phyloP scores from a whole-genome alignment of 805 yeast genomes.

The Starmerella stellata region DNA sequence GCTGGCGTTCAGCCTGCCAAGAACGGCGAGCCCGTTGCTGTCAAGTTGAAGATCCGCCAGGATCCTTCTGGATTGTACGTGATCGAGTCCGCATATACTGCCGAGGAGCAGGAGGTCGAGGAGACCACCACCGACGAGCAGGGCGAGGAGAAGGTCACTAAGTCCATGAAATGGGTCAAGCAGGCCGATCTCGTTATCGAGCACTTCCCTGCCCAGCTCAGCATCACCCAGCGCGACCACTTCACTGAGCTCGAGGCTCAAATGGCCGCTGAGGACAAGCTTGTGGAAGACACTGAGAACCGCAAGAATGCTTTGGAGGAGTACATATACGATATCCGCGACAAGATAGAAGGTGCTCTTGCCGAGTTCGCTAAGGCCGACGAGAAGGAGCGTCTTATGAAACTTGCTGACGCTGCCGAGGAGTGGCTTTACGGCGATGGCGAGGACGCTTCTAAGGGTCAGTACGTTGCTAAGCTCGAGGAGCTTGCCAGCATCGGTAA shows the following conservation, averaged over 20 bases:
- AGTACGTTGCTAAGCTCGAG: slow-evolving; percentile 93
- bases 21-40: slow-evolving; percentile 45
- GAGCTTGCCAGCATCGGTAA: slow-evolving; percentile 91
- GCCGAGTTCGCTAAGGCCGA: slow-evolving; percentile 73
- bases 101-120: slow-evolving; percentile 75
- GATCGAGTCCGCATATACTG: slow-evolving; percentile 85
- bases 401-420: slow-evolving; percentile 67
- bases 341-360: slow-evolving; percentile 85
- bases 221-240: slow-evolving; percentile 43
- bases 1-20: slow-evolving; percentile 66
- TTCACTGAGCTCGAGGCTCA: slow-evolving; percentile 69
- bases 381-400: slow-evolving; percentile 66
- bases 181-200: slow-evolving; percentile 55
- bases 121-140: slow-evolving; percentile 69
- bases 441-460: slow-evolving; percentile 88
- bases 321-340: slow-evolving; percentile 93
- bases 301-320: slow-evolving; percentile 96
- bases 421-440: slow-evolving; percentile 98
- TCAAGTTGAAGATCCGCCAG: slow-evolving; percentile 86
- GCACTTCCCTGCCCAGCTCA: slow-evolving; percentile 36
- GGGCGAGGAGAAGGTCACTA: slow-evolving; percentile 54
- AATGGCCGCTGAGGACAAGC: slow-evolving; percentile 77
- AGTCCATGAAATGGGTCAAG: slow-evolving; percentile 85
- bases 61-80: slow-evolving; percentile 93
- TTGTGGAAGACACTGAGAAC: slow-evolving; percentile 97